Evolutionary conservation across 2,329 filamentous ascomycete species (phyloP).

Genomic region (Fusarium brevicatenulatum): DNA sequence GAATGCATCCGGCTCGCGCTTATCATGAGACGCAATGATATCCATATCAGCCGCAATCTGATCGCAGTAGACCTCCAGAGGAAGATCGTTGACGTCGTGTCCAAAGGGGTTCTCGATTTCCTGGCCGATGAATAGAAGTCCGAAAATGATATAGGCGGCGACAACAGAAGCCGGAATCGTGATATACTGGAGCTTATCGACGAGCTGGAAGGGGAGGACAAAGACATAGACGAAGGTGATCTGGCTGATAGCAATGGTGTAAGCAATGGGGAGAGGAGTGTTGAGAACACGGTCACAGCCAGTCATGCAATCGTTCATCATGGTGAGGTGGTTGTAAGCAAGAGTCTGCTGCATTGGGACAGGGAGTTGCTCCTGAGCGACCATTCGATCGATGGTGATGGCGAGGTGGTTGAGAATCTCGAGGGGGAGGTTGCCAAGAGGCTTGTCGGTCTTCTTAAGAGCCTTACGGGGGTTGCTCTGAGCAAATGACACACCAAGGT

Average conservation of each 20-base stretch:
- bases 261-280: conserved; percentile 84
- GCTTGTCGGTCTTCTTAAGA: conserved; percentile 76
- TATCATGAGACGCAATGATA: conserved; percentile 69
- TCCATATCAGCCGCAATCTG: conserved; percentile 80
- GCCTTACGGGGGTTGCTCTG: conserved; percentile 81
- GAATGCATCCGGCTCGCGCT: conserved; percentile 47
- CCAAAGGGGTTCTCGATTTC: conserved; percentile 91
- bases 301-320: conserved; percentile 77
- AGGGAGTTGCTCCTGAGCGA: conserved; percentile 64
- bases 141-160: conserved; percentile 84
- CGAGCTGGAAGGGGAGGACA: conserved; percentile 84
- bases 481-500: conserved; percentile 80
- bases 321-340: conserved; percentile 67
- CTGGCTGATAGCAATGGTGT: conserved; percentile 85
- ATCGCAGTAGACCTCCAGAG: conserved; percentile 79
- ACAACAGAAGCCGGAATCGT: conserved; percentile 80
- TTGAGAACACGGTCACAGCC: conserved; percentile 82
- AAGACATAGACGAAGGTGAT: conserved; percentile 88
- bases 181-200: conserved; percentile 71
- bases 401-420: conserved; percentile 81
- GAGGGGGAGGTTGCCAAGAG: conserved; percentile 83
- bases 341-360: conserved; percentile 69
- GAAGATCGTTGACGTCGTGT: conserved; percentile 83
- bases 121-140: conserved; percentile 76
- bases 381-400: conserved; percentile 70